phyloP scores from a whole-genome alignment of 2,329 filamentous ascomycete genomes.

The Arthrobotrys sinensis region DNA sequence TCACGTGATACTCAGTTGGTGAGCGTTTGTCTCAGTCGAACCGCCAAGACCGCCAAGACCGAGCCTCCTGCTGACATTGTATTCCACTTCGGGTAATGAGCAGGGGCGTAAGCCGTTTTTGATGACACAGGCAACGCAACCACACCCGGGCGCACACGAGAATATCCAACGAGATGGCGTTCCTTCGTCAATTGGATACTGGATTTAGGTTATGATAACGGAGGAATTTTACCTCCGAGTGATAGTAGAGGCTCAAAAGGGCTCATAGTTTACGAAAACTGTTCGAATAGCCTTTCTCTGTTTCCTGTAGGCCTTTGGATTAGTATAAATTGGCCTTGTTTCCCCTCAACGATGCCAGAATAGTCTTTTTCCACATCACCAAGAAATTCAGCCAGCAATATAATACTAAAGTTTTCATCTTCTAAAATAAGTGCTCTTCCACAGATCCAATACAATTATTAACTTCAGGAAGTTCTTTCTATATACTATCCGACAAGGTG shows the following conservation, averaged over 20 bases:
- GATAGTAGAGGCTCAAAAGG: background rate
- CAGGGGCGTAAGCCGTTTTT: constrained; percentile 48
- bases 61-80: constrained; percentile 30
- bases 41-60: constrained; percentile 19
- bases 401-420: no score
- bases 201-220: constrained; percentile 12
- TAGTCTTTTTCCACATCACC: background rate
- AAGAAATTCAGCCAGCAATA: background rate
- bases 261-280: background rate
- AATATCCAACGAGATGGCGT: background rate
- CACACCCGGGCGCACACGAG: background rate
- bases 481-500: no score
- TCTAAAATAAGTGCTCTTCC: no score
- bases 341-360: background rate
- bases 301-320: background rate
- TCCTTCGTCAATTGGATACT: background rate
- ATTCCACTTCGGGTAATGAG: constrained; percentile 26
- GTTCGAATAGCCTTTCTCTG: background rate
- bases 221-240: constrained; percentile 15
- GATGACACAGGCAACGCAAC: constrained; percentile 22
- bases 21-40: background rate
- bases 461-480: no score
- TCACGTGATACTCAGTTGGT: background rate
- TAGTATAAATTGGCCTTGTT: constrained; percentile 6
- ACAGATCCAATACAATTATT: no score